These are phyloP conservation scores for Vinca minor DNA, from an alignment of 257 asterid species.

Conservation along the genomic window DNA sequence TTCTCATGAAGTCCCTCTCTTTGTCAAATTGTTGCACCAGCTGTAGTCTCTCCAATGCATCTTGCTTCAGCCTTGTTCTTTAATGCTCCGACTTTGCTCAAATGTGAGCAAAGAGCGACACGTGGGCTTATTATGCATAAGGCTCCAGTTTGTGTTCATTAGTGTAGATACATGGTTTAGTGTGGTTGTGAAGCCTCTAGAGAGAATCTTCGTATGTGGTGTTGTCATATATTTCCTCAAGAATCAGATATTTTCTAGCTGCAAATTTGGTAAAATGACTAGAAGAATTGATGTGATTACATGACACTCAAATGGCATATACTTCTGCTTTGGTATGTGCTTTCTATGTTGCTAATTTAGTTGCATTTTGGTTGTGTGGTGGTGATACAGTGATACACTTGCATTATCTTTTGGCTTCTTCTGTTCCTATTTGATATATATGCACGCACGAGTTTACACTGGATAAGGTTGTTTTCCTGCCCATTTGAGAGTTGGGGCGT, in stretches of 20 bases:
- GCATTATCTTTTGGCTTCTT: too few species aligned
- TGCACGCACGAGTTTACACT: background rate
- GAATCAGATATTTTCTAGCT: background rate
- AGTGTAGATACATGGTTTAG: background rate
- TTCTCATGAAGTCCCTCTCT: background rate
- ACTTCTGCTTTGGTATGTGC: too few species aligned
- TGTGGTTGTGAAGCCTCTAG: background rate
- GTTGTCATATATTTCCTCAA: background rate
- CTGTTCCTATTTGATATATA: background rate
- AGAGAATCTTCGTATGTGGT: too few species aligned
- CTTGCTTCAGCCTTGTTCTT: background rate
- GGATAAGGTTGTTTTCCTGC: background rate
- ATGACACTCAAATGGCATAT: background rate
- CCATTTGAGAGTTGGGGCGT: background rate
- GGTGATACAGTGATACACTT: background rate
- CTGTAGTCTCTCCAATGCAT: too few species aligned
- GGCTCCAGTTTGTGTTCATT: background rate
- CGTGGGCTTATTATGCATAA: background rate
- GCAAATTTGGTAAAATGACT: background rate
- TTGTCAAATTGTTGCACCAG: background rate
- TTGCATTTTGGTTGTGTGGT: background rate
- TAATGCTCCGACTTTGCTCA: too few species aligned
- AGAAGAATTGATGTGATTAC: background rate
- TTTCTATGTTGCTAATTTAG: background rate
- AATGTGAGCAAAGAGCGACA: background rate